Percentiles rank a stretch among this genome's conserved stretches.
Conservation (phyloP, 257 asterid species). For the Coffea eugenioides region DNA sequence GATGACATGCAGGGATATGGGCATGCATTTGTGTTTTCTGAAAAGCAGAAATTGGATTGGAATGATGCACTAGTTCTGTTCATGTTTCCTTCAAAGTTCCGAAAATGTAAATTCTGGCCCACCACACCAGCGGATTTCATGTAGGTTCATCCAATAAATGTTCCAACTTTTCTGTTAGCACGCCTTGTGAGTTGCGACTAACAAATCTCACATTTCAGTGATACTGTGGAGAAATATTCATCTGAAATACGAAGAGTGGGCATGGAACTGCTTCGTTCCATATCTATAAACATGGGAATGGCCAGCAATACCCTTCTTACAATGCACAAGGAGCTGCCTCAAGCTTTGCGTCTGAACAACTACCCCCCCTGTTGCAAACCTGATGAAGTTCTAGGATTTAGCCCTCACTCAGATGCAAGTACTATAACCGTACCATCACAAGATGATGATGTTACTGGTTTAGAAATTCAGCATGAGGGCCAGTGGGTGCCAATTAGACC, state of each 20-base stretch:
- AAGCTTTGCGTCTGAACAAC: slow-evolving; percentile 39
- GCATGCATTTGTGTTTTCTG: slow-evolving; percentile 41
- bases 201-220: slow-evolving; percentile 23
- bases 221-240: slow-evolving; percentile 38
- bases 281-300: slow-evolving; percentile 39
- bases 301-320: slow-evolving; percentile 21
- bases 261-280: slow-evolving; percentile 28
- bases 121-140: slow-evolving; percentile 36
- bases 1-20: slow-evolving; percentile 52
- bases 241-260: slow-evolving; percentile 29
- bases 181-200: neutral
- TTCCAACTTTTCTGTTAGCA: neutral
- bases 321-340: slow-evolving; percentile 34
- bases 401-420: slow-evolving; percentile 42
- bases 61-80: slow-evolving; percentile 38
- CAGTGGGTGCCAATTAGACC: slow-evolving; percentile 43
- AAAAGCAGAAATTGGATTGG: slow-evolving; percentile 50
- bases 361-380: slow-evolving; percentile 43
- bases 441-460: slow-evolving; percentile 33
- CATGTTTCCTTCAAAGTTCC: slow-evolving; percentile 23
- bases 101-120: slow-evolving; percentile 46
- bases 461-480: slow-evolving; percentile 39
- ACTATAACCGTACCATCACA: slow-evolving; percentile 39
- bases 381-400: slow-evolving; percentile 45
- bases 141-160: slow-evolving; percentile 19